Percentiles rank a stretch among this genome's conserved stretches.
Evolutionary conservation across 1,284 basidiomycete species (phyloP).

Genomic region (Rhodotorula sp.): DNA sequence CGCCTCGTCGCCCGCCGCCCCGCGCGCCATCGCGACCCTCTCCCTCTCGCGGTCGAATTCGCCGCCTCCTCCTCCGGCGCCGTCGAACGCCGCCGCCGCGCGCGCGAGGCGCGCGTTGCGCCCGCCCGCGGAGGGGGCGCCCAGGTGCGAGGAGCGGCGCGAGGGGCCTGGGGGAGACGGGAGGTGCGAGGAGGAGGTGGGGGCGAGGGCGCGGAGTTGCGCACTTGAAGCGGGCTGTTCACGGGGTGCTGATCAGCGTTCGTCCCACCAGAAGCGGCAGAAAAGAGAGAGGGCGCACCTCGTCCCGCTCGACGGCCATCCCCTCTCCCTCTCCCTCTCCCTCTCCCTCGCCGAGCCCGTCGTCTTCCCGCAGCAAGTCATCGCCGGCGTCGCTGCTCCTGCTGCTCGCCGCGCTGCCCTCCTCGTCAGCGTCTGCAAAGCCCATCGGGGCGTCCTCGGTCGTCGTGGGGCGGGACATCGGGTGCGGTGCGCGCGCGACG

Average conservation of each 20-base stretch:
- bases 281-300: neutral
- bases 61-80: neutral
- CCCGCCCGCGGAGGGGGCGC: neutral
- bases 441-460: constrained; percentile 8
- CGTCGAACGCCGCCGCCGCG: neutral
- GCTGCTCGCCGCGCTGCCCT: constrained; percentile 11
- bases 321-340: neutral
- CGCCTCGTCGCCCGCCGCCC: neutral
- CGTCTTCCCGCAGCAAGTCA: neutral
- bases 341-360: neutral
- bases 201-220: neutral
- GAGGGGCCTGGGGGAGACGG: constrained; percentile 1
- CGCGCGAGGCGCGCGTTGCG: neutral
- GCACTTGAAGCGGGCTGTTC: neutral
- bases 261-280: neutral
- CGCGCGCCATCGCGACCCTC: neutral
- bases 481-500: neutral
- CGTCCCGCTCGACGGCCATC: neutral
- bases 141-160: neutral
- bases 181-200: constrained; percentile 1
- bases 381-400: constrained; percentile 2
- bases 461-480: constrained; percentile 1
- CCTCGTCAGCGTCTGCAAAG: constrained; percentile 12
- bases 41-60: constrained; percentile 8
- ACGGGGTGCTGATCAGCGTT: neutral